Evolutionary conservation across 805 yeast genomes (phyloP).

Genomic region (Starmerella apis): DNA sequence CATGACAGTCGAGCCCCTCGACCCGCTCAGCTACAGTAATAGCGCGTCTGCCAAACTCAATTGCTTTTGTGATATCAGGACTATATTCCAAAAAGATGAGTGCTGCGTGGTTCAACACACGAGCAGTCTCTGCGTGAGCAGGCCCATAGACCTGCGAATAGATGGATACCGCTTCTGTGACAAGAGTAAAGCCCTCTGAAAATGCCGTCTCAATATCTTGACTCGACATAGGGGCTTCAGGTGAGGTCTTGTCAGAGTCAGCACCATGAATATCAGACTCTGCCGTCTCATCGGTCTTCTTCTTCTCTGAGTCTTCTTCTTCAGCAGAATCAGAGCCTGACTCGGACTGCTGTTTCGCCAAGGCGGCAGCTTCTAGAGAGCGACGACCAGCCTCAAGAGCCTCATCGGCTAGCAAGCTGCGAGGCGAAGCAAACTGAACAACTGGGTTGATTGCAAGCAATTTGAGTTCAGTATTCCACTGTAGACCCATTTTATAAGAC

Average conservation of each 20-base stretch:
- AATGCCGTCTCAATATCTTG: constrained; percentile 19
- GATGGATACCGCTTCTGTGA: constrained; percentile 59
- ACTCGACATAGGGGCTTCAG: constrained; percentile 1
- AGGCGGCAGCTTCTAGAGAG: constrained; percentile 15
- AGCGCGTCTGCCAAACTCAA: constrained; percentile 55
- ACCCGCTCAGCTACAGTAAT: constrained; percentile 67
- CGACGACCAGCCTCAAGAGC: constrained; percentile 37
- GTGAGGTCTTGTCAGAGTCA: background rate
- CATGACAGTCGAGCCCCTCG: constrained; percentile 69
- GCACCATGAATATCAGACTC: background rate
- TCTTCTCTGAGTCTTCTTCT: background rate
- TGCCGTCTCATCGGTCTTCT: background rate
- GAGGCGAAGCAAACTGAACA: constrained; percentile 60
- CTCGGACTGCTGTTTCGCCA: background rate
- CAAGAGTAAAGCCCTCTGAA: constrained; percentile 44
- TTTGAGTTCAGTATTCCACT: constrained; percentile 57
- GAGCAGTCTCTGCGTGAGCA: constrained; percentile 69
- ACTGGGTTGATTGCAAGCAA: constrained; percentile 60
- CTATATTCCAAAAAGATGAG: constrained; percentile 50
- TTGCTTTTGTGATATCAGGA: constrained; percentile 48
- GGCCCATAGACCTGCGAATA: constrained; percentile 77
- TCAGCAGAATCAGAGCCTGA: no score
- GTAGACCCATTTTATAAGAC: constrained; percentile 73
- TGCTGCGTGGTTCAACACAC: constrained; percentile 55
- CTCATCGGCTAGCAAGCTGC: constrained; percentile 61